These are phyloP conservation scores for Metschnikowia borealis DNA, from an alignment of 805 yeast species.

Conservation along the genomic window DNA sequence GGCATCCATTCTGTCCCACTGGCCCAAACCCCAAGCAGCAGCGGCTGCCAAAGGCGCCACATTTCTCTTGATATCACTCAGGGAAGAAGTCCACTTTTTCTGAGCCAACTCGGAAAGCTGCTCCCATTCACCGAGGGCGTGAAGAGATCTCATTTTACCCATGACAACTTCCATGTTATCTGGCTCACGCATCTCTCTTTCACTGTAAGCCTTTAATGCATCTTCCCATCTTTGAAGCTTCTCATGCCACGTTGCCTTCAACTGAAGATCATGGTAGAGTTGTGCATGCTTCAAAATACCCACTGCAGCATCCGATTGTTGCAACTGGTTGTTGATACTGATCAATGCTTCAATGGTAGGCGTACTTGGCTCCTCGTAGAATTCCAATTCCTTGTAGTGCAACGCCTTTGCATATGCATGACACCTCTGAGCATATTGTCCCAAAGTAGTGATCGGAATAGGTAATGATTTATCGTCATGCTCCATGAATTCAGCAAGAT, in stretches of 20 bases:
- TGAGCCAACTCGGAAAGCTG: conserved; percentile 79
- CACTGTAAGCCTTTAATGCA: conserved; percentile 85
- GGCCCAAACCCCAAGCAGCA: conserved; percentile 97
- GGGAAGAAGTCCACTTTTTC: conserved; percentile 75
- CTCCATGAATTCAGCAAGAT: conserved; percentile 94
- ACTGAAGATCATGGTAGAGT: conserved; percentile 80
- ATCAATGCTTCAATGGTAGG: conserved; percentile 90
- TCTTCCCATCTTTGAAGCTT: conserved; percentile 97
- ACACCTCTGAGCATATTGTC: conserved; percentile 89
- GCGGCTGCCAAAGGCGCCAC: conserved; percentile 98
- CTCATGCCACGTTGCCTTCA: conserved; percentile 97
- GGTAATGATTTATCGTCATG: conserved; percentile 95
- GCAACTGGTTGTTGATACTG: conserved; percentile 88
- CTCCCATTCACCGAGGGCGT: conserved; percentile 99
- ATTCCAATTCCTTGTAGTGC: conserved; percentile 93
- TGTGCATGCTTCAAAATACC: conserved; percentile 95
- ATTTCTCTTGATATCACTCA: conserved; percentile 68
- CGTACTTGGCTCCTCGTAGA: conserved; percentile 87
- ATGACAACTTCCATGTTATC: conserved; percentile 82
- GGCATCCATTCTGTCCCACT: conserved; percentile 94
- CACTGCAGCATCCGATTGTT: conserved; percentile 96
- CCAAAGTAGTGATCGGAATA: conserved; percentile 81
- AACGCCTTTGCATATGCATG: conserved; percentile 97
- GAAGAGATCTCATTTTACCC: conserved; percentile 98
- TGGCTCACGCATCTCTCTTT: conserved; percentile 60